Conservation (phyloP, 768 basidiomycete species). For the Phaeotremella fagi region DNA sequence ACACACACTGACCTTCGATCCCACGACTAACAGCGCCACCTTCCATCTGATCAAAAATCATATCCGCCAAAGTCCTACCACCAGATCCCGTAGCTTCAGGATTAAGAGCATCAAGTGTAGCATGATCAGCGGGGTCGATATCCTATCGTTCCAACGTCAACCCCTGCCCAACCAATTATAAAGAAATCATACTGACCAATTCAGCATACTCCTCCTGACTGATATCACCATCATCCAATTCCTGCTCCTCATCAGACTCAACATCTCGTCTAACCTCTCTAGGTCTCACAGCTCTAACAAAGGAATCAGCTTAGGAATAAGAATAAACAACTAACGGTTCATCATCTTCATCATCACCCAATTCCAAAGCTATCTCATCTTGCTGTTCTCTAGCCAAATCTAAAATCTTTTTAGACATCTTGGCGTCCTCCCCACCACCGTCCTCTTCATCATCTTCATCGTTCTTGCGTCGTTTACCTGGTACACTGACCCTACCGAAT, state of each 20-base stretch:
- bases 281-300: slow-evolving; percentile 1
- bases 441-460: slow-evolving; percentile 63
- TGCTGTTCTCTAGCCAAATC: slow-evolving; percentile 90
- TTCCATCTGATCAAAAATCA: slow-evolving; percentile 93
- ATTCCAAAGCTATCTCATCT: slow-evolving; percentile 63
- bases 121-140: slow-evolving; percentile 85
- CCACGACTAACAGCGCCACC: slow-evolving; percentile 56
- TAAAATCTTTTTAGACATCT: slow-evolving; percentile 76
- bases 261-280: slow-evolving; percentile 17
- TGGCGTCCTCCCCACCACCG: slow-evolving; percentile 40
- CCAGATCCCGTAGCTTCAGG: slow-evolving; percentile 16
- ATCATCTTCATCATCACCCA: slow-evolving; percentile 31
- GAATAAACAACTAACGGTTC: slow-evolving; percentile 21
- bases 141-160: slow-evolving; percentile 48
- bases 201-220: slow-evolving; percentile 51
- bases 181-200: slow-evolving; percentile 43
- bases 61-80: slow-evolving; percentile 72
- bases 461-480: slow-evolving; percentile 54
- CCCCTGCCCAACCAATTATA: not conserved
- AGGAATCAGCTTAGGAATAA: not conserved
- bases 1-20: slow-evolving; percentile 37
- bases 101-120: slow-evolving; percentile 63
- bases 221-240: slow-evolving; percentile 36
- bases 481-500: slow-evolving; percentile 66
- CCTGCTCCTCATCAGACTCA: slow-evolving; percentile 29